phyloP scores from a whole-genome alignment of 352 stramenopile genomes.

The Aphanomyces cochlioides region DNA sequence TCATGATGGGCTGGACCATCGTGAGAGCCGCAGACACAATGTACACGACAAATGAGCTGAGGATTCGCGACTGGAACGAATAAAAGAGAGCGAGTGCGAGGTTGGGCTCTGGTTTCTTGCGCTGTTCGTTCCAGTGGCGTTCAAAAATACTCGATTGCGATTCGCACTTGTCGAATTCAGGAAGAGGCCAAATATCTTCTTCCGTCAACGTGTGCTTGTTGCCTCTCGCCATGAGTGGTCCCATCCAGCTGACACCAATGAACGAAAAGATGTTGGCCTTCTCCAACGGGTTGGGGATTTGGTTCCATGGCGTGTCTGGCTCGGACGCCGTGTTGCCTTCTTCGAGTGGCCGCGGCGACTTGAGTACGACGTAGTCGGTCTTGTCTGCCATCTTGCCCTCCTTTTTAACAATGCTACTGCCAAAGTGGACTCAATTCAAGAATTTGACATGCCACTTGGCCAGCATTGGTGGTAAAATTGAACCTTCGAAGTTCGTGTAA shows the following conservation, averaged over 20 bases:
- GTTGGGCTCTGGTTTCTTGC: slow-evolving; percentile 29
- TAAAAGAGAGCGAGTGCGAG: slow-evolving; percentile 48
- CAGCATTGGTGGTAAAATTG: too few relatives aligned
- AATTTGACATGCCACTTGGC: too few relatives aligned
- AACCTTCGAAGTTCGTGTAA: too few relatives aligned
- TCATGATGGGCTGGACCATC: slow-evolving; percentile 49
- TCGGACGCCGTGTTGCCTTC: not conserved
- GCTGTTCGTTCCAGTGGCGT: slow-evolving; percentile 33
- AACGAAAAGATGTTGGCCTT: slow-evolving; percentile 42
- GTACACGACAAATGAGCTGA: slow-evolving; percentile 37
- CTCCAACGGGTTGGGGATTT: slow-evolving; percentile 38
- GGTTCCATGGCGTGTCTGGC: not conserved
- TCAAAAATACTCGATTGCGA: slow-evolving; percentile 29
- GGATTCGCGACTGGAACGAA: slow-evolving; percentile 43
- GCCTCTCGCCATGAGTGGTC: slow-evolving; percentile 41
- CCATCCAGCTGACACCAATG: slow-evolving; percentile 54
- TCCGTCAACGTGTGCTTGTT: slow-evolving; percentile 40
- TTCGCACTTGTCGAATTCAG: slow-evolving; percentile 34
- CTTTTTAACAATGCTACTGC: too few relatives aligned
- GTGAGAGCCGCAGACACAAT: slow-evolving; percentile 40
- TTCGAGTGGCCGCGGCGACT: not conserved
- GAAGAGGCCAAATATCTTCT: slow-evolving; percentile 32
- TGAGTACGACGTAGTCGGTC: slow-evolving; percentile 16
- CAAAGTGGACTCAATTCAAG: too few relatives aligned
- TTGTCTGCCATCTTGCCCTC: not conserved